These are phyloP conservation scores for Cyanidioschyzon merolae DNA, from an alignment of 23 red algal genomes.

Conservation along the genomic window DNA sequence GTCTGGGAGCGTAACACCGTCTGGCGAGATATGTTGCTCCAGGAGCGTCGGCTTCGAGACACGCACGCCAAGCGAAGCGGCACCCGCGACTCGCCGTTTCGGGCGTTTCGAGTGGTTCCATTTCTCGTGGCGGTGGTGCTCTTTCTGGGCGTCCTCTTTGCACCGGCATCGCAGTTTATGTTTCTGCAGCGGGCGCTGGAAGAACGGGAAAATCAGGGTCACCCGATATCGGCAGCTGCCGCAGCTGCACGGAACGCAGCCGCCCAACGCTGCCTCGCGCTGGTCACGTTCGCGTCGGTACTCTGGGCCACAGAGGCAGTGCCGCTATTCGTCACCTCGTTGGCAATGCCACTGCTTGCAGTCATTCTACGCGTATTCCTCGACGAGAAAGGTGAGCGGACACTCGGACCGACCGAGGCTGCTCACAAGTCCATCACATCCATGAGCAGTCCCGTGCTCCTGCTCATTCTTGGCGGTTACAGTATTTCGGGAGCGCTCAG, in stretches of 20 bases:
- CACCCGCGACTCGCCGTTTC: slow-evolving; percentile 16
- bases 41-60: slow-evolving; percentile 49
- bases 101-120: slow-evolving; percentile 31
- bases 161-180: slow-evolving; percentile 13
- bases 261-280: slow-evolving; percentile 70
- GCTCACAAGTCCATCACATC: slow-evolving; percentile 40
- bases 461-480: slow-evolving; percentile 96
- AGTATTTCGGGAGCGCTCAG: slow-evolving; percentile 11
- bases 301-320: slow-evolving; percentile 83
- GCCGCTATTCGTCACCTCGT: slow-evolving; percentile 86
- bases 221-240: background rate
- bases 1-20: slow-evolving; percentile 92
- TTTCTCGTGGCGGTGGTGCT: slow-evolving; percentile 29
- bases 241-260: slow-evolving; percentile 31
- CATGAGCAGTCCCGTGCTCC: slow-evolving; percentile 56
- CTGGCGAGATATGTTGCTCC: slow-evolving; percentile 69
- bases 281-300: slow-evolving; percentile 34
- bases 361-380: slow-evolving; percentile 55
- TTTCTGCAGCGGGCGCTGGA: slow-evolving; percentile 4
- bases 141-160: slow-evolving; percentile 26
- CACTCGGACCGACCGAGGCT: slow-evolving; percentile 35
- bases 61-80: slow-evolving; percentile 34
- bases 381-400: slow-evolving; percentile 40
- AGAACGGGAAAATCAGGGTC: background rate
- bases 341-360: slow-evolving; percentile 43